phyloP scores from a whole-genome alignment of 169 alveolate species.

The Eimeria necatrix region DNA sequence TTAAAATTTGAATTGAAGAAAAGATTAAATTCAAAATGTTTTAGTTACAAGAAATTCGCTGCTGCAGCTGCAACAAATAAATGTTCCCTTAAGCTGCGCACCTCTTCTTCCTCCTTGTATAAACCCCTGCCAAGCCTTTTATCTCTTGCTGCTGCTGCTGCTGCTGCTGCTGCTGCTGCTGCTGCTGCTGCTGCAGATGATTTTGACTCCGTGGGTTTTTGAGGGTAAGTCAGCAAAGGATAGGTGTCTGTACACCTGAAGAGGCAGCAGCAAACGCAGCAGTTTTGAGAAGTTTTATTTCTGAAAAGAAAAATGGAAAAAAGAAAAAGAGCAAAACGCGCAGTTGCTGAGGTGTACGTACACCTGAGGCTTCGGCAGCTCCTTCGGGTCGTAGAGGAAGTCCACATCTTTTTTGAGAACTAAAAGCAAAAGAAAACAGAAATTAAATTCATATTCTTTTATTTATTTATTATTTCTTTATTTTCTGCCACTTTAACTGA shows the following conservation, averaged over 20 bases:
- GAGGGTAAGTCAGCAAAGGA: too few species aligned
- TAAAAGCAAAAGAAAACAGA: neutral
- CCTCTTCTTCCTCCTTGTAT: too few species aligned
- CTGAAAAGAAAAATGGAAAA: neutral
- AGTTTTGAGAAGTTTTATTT: too few species aligned
- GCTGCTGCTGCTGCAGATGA: neutral
- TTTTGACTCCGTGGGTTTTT: neutral
- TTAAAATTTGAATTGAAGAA: neutral
- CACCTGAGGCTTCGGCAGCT: constrained; percentile 12
- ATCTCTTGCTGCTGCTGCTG: neutral
- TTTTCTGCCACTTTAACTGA: too few species aligned
- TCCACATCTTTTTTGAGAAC: constrained; percentile 24
- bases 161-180: neutral
- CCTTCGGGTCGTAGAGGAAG: constrained; percentile 54
- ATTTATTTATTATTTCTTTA: too few species aligned
- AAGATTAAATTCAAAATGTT: neutral
- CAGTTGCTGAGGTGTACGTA: neutral
- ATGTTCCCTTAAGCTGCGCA: too few species aligned
- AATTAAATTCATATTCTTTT: neutral
- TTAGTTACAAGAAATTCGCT: too few species aligned
- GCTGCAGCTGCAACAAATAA: too few species aligned
- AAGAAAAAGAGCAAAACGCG: neutral
- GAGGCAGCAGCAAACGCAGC: too few species aligned
- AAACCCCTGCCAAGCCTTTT: neutral
- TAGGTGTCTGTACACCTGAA: too few species aligned